These are phyloP conservation scores for Pyrrhoderma lamaoense DNA, from an alignment of 1,284 basidiomycete species.

Conservation along the genomic window DNA sequence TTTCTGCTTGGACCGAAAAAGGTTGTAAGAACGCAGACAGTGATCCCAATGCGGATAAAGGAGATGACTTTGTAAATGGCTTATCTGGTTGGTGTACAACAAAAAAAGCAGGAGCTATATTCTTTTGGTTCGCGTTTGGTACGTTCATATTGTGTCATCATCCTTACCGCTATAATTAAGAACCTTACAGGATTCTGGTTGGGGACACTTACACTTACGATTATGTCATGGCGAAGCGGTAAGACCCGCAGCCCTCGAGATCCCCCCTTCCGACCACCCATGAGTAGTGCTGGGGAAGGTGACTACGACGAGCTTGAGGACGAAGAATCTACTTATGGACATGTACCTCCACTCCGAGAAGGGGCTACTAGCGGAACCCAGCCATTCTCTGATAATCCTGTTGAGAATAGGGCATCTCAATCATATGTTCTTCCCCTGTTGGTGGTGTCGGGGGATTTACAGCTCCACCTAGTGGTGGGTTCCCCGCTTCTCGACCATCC, in stretches of 20 bases:
- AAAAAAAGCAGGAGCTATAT: slow-evolving; percentile 80
- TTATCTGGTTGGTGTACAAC: slow-evolving; percentile 80
- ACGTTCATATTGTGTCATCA: slow-evolving; percentile 17
- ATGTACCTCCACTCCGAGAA: slow-evolving; percentile 27
- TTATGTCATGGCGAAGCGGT: slow-evolving; percentile 69
- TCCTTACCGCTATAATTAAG: slow-evolving; percentile 9
- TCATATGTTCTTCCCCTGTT: slow-evolving; percentile 24
- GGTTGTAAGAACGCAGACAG: slow-evolving; percentile 78
- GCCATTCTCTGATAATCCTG: slow-evolving; percentile 41
- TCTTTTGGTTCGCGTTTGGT: slow-evolving; percentile 83
- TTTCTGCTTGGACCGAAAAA: slow-evolving; percentile 70
- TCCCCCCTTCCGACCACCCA: slow-evolving; percentile 57
- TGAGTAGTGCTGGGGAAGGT: slow-evolving; percentile 28
- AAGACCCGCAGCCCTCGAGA: slow-evolving; percentile 55
- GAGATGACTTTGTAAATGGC: slow-evolving; percentile 60
- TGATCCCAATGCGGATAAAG: slow-evolving; percentile 66
- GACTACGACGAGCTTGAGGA: slow-evolving; percentile 41
- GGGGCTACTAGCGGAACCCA: slow-evolving; percentile 33
- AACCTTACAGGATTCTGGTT: slow-evolving; percentile 51
- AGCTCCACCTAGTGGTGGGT: slow-evolving; percentile 22
- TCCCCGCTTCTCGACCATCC: slow-evolving; percentile 46
- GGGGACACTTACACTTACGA: slow-evolving; percentile 50
- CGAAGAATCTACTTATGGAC: slow-evolving; percentile 40
- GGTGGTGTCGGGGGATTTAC: slow-evolving; percentile 28
- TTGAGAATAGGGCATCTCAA: slow-evolving; percentile 38